These are phyloP conservation scores for Linnemannia exigua DNA, from an alignment of 192 early-diverging fungal species.

Conservation along the genomic window DNA sequence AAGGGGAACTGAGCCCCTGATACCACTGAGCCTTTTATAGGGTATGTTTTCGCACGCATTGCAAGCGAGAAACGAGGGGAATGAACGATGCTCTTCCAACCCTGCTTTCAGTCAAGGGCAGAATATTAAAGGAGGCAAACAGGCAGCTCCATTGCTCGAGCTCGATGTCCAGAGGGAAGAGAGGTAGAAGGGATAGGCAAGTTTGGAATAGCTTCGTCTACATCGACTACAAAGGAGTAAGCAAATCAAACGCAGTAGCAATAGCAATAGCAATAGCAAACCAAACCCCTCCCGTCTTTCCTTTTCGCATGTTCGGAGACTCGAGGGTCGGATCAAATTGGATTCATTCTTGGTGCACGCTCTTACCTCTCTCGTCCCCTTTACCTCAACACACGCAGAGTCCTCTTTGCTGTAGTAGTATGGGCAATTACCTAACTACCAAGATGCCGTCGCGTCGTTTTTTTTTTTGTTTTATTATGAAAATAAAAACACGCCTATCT, in stretches of 20 bases:
- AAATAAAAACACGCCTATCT: neutral
- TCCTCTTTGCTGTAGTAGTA: too few relatives aligned
- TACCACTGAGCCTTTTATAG: neutral
- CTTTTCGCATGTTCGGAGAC: neutral
- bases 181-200: constrained; percentile 13
- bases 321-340: neutral
- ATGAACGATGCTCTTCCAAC: neutral
- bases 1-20: neutral
- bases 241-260: too few relatives aligned
- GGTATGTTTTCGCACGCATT: neutral
- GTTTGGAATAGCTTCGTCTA: constrained; percentile 12
- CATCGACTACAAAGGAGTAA: too few relatives aligned
- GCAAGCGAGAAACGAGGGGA: neutral
- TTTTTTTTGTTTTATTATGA: too few relatives aligned
- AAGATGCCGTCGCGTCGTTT: too few relatives aligned
- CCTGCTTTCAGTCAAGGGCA: constrained; percentile 42
- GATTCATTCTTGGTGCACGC: neutral
- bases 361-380: neutral
- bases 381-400: neutral
- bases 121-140: constrained; percentile 21
- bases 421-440: too few relatives aligned
- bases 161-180: neutral
- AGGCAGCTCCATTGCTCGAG: neutral
- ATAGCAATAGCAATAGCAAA: neutral
- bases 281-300: neutral